These are phyloP conservation scores for Diplocarpon rosae DNA, from an alignment of 2,329 filamentous ascomycete species.

Conservation along the genomic window DNA sequence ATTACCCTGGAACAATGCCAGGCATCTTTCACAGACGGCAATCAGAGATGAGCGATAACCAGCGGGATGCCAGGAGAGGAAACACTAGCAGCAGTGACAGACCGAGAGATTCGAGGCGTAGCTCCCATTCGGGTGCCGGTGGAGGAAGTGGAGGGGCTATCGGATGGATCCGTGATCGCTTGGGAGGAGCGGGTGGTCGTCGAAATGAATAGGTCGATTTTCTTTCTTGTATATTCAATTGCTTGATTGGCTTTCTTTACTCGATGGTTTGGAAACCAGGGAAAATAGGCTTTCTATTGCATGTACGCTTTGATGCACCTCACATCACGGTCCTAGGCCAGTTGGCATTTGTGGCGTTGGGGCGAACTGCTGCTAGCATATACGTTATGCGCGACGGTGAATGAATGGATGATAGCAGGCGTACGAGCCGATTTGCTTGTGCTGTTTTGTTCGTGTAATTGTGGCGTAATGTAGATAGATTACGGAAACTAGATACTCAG, in stretches of 20 bases:
- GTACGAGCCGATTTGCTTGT: no score
- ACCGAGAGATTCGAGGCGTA: conserved; percentile 15
- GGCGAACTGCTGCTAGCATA: background rate
- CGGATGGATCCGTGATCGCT: conserved; percentile 21
- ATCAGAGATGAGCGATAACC: conserved; percentile 13
- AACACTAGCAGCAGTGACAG: conserved; percentile 22
- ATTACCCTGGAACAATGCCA: conserved; percentile 9
- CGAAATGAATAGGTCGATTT: no score
- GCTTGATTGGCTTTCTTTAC: background rate
- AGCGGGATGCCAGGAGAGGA: conserved; percentile 13
- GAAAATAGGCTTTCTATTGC: no score
- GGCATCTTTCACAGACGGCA: conserved; percentile 12
- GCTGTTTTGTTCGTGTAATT: no score
- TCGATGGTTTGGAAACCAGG: background rate
- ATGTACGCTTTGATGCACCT: no score
- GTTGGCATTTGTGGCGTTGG: conserved; percentile 10
- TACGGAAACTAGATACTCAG: no score
- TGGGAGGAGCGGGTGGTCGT: background rate
- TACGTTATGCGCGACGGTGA: no score
- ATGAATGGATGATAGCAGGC: no score
- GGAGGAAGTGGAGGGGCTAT: conserved; percentile 12
- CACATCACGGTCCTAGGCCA: background rate
- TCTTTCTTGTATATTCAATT: no score
- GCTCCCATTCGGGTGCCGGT: conserved; percentile 13
- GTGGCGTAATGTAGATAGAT: no score